phyloP scores from a whole-genome alignment of 1,139 yeast species.

The Kodamaea derodonti region DNA sequence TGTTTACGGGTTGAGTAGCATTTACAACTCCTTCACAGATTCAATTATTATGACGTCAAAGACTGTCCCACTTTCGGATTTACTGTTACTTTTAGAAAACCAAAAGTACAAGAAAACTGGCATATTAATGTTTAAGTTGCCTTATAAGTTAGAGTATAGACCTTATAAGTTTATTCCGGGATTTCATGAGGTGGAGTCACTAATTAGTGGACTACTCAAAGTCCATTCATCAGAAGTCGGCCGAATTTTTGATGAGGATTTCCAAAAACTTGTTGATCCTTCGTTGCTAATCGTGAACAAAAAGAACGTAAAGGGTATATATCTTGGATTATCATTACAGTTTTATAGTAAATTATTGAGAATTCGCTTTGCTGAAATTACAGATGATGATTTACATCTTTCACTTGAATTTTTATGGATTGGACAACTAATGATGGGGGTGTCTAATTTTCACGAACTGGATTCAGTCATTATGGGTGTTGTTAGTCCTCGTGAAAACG shows the following conservation, averaged over 20 bases:
- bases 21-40: conserved; percentile 34
- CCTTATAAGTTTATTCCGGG: conserved; percentile 24
- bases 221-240: conserved; percentile 7
- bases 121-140: conserved; percentile 24
- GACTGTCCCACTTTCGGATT: conserved; percentile 20
- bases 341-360: conserved; percentile 19
- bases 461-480: conserved; percentile 32
- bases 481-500: conserved; percentile 26
- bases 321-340: conserved; percentile 26
- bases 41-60: conserved; percentile 22
- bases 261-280: conserved; percentile 27
- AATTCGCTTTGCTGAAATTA: conserved; percentile 17
- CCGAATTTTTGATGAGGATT: conserved; percentile 22
- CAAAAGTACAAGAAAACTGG: conserved; percentile 22
- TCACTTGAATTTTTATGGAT: conserved; percentile 32
- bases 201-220: conserved; percentile 18
- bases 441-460: conserved; percentile 17
- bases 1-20: conserved; percentile 18
- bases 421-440: conserved; percentile 32
- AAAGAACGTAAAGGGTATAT: conserved; percentile 25
- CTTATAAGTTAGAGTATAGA: conserved; percentile 19
- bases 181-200: conserved; percentile 27
- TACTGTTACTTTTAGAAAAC: conserved; percentile 13
- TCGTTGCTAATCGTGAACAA: conserved; percentile 28
- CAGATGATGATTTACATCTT: conserved; percentile 10